Conservation (phyloP, 345 rosid genomes). For the Populus tremula region DNA sequence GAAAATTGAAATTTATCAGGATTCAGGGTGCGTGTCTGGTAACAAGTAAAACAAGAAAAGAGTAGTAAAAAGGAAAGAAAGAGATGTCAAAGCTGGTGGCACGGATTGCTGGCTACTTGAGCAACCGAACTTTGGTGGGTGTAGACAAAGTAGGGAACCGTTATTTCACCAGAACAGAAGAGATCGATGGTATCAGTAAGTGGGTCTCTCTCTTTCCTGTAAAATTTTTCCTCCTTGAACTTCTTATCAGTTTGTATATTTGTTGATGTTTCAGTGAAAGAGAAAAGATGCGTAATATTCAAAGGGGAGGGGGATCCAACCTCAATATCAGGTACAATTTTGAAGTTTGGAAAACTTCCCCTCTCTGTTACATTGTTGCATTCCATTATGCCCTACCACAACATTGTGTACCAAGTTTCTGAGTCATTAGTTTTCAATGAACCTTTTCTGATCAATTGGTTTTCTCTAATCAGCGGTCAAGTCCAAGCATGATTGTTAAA, state of each 20-base stretch:
- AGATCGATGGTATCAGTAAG: slow-evolving; percentile 82
- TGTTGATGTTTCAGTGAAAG: slow-evolving; percentile 62
- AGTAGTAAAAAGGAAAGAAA: not conserved
- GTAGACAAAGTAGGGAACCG: slow-evolving; percentile 73
- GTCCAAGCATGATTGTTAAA: slow-evolving; percentile 1
- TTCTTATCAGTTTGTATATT: not conserved
- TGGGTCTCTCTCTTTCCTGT: slow-evolving; percentile 14
- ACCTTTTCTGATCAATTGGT: not conserved
- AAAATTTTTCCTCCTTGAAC: not conserved
- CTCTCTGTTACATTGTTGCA: not conserved
- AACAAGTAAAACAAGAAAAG: not conserved
- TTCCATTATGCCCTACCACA: not conserved
- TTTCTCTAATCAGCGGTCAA: slow-evolving; percentile 6
- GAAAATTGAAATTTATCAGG: not conserved
- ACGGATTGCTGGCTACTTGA: slow-evolving; percentile 64
- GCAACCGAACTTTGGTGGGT: slow-evolving; percentile 49
- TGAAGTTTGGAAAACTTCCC: not conserved
- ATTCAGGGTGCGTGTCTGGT: not conserved
- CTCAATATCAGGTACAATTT: slow-evolving; percentile 63
- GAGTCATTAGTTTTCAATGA: not conserved
- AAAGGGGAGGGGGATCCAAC: slow-evolving; percentile 89
- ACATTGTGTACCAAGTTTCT: not conserved
- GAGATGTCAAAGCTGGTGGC: slow-evolving; percentile 74
- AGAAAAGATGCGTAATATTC: slow-evolving; percentile 89
- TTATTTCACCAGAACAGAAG: slow-evolving; percentile 71